Evolutionary conservation across 345 rosid species (phyloP), one percentile per base, ranked within the genome.

Genomic region (Dipteronia sinensis): DNA sequence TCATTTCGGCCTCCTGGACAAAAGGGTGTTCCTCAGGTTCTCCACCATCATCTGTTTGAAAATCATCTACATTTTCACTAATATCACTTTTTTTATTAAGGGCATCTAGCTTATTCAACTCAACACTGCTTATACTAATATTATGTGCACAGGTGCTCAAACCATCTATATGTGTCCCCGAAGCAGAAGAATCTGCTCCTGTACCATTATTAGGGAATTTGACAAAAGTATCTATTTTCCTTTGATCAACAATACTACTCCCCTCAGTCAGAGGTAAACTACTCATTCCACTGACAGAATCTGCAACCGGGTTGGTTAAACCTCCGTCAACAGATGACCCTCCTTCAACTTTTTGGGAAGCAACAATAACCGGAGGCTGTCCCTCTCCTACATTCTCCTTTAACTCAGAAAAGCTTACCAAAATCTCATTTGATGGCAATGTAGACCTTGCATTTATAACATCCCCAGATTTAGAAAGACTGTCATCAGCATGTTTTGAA

Each of bases 101-200:
- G 62, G 56, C 63, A 55, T 65, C 83, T 81, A 86, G 84, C 69
- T 63, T 75, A 77, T 72, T 83, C 73, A 83, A 42, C 71, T 74
- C 84, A 59, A 51, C 78, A 83, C 66, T 72, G 53, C 69, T 79
- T 17, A 77, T 12, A 83, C 51, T 58, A 19, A 70, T 73, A 78
- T 74, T 80, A 22, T 76, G 84, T 62, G 59, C 59, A 77, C 82
- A 47, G 27, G 49, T 31, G 9, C 66, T 63, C 22, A 63, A 56
- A 77, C 76, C 55, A 76, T 84, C 89, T 67, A 74, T 77, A 80
- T 86, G 86, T 74, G 72, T 77, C 73, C 78, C 85, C 72, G 86
- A 84, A 82, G 65, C 77, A 81, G 79, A 78, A 51, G 67, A 72
- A 80, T 71, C 81, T 81, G 83, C 80, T 49, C 80, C 81, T 70